Percentiles rank a stretch among this genome's conserved stretches.
Conservation (phyloP, 495 filamentous ascomycete species). For the Usnea hakonensis region DNA sequence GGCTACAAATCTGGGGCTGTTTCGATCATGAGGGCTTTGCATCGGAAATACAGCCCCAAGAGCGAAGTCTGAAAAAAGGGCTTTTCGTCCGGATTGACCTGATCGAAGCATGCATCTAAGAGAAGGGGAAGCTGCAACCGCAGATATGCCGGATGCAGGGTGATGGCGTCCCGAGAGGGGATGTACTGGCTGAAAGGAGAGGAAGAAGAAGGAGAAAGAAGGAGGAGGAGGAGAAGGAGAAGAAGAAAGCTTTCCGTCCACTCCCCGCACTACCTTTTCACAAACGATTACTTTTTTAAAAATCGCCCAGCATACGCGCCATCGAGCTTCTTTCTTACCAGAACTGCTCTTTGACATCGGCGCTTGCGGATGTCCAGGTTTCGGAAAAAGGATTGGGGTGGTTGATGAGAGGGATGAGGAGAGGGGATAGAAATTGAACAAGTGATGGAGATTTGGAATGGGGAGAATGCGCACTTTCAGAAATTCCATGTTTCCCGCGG, state of each 20-base stretch:
- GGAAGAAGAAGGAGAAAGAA: no score
- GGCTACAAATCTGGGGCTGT: constrained; percentile 67
- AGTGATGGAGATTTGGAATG: background rate
- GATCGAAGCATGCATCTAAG: background rate
- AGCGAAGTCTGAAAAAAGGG: constrained; percentile 10
- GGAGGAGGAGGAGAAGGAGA: no score
- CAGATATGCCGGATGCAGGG: background rate
- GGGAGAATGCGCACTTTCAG: background rate
- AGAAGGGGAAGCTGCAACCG: background rate
- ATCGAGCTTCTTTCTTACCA: background rate
- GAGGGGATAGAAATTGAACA: background rate
- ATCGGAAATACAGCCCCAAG: constrained; percentile 54
- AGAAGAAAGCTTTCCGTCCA: background rate
- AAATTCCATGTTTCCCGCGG: no score
- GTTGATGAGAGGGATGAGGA: background rate
- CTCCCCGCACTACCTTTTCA: background rate
- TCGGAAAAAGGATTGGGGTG: no score
- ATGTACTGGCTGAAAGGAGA: background rate
- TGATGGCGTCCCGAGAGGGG: background rate
- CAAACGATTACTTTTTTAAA: background rate
- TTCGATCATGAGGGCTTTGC: constrained; percentile 63
- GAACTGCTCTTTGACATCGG: background rate
- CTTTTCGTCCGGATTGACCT: background rate
- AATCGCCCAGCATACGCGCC: background rate
- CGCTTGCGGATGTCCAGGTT: no score